Conservation (phyloP, 805 yeast genomes). For the Candida nemodendra region DNA sequence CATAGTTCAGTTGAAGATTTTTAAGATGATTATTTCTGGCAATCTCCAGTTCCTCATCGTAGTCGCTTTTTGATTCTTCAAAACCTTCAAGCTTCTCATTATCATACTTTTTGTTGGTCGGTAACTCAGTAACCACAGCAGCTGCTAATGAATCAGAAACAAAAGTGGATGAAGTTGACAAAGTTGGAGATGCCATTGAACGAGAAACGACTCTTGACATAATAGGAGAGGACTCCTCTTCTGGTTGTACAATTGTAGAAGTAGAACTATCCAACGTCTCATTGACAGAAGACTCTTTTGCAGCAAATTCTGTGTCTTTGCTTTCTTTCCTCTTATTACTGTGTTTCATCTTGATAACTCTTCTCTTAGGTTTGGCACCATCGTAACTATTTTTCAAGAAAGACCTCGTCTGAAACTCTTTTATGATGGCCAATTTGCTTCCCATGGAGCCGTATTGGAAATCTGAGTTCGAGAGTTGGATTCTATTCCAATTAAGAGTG, state of each 20-base stretch:
- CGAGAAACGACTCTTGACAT: constrained; percentile 20
- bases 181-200: constrained; percentile 16
- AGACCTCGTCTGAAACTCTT: constrained; percentile 45
- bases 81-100: background rate
- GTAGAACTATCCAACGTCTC: background rate
- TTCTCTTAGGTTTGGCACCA: constrained; percentile 30
- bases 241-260: constrained; percentile 1
- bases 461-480: constrained; percentile 34
- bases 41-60: background rate
- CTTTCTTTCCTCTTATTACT: constrained; percentile 4
- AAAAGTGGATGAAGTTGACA: constrained; percentile 10
- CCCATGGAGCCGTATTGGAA: constrained; percentile 33
- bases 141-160: background rate
- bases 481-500: constrained; percentile 29
- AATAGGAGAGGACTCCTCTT: constrained; percentile 11
- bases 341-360: constrained; percentile 24
- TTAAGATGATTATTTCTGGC: constrained; percentile 9
- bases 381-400: constrained; percentile 34
- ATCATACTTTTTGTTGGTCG: background rate
- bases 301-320: background rate
- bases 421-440: constrained; percentile 39
- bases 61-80: background rate
- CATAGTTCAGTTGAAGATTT: constrained; percentile 11
- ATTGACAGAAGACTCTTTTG: background rate
- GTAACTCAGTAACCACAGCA: background rate